phyloP scores from a whole-genome alignment of 257 asterid species.

The Thymus quinquecostatus region DNA sequence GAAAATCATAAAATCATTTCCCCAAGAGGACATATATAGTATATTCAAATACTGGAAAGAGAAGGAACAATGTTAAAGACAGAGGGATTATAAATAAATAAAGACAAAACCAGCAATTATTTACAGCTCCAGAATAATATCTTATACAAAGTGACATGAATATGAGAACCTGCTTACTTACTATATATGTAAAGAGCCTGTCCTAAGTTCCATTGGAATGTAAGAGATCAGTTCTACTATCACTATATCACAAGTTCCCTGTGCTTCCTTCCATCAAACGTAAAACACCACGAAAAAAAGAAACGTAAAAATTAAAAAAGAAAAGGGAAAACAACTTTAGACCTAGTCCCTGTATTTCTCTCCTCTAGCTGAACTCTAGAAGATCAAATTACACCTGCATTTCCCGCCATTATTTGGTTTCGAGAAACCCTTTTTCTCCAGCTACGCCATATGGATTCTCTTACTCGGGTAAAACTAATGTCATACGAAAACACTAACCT shows the following conservation, averaged over 20 bases:
- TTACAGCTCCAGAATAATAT: constrained; percentile 27
- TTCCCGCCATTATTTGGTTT: constrained; percentile 7
- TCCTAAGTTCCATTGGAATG: constrained; percentile 8
- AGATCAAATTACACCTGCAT: constrained; percentile 5
- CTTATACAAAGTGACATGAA: constrained; percentile 19
- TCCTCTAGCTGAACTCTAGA: constrained; percentile 6
- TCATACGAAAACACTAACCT: not conserved
- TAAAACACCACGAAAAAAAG: not conserved
- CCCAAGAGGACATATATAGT: too few species aligned
- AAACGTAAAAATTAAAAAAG: not conserved
- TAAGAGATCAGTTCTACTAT: constrained; percentile 12
- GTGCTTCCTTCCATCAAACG: constrained; percentile 2
- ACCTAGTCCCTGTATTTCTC: constrained; percentile 12
- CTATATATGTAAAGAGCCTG: constrained; percentile 15
- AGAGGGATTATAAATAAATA: not conserved
- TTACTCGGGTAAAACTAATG: not conserved
- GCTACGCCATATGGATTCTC: not conserved
- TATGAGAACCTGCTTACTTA: constrained; percentile 23
- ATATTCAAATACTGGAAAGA: too few species aligned
- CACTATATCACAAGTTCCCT: constrained; percentile 13
- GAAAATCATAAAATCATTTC: too few species aligned
- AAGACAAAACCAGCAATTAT: constrained; percentile 25
- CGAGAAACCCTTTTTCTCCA: not conserved
- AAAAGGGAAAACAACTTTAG: not conserved
- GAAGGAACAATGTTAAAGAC: not conserved